phyloP scores from a whole-genome alignment of 768 basidiomycete genomes.

The Rhizopogon vesiculosus region DNA sequence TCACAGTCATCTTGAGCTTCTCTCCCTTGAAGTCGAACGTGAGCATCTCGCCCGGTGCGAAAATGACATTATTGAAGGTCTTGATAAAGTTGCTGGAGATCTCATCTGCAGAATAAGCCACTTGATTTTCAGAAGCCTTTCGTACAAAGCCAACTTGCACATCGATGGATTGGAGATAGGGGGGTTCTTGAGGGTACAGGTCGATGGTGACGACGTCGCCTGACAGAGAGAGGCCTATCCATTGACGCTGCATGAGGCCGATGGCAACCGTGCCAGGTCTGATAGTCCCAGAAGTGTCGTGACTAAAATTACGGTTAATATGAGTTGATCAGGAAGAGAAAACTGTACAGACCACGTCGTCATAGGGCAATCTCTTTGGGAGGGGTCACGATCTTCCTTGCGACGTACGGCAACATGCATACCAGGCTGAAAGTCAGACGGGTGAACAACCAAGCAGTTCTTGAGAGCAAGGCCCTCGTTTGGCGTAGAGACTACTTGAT shows the following conservation, averaged over 20 bases:
- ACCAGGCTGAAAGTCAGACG: conserved; percentile 67
- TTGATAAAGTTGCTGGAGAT: conserved; percentile 71
- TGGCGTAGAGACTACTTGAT: conserved; percentile 55
- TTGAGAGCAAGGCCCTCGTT: conserved; percentile 67
- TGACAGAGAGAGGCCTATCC: conserved; percentile 77
- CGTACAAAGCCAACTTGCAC: conserved; percentile 70
- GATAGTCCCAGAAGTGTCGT: conserved; percentile 74
- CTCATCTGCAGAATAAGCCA: conserved; percentile 85
- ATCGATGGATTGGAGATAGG: conserved; percentile 75
- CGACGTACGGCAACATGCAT: conserved; percentile 61
- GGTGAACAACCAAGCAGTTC: conserved; percentile 79
- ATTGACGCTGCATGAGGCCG: conserved; percentile 76
- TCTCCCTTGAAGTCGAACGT: conserved; percentile 89
- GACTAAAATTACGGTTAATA: conserved; percentile 42
- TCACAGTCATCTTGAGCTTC: conserved; percentile 69
- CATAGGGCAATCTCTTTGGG: conserved; percentile 41
- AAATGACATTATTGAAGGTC: conserved; percentile 67
- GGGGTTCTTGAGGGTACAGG: conserved; percentile 48
- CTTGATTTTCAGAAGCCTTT: conserved; percentile 47
- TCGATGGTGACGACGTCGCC: conserved; percentile 78
- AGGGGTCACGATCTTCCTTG: conserved; percentile 39
- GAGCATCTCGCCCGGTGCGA: conserved; percentile 64
- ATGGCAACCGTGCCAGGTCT: conserved; percentile 69
- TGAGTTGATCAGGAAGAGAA: background rate
- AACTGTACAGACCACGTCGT: conserved; percentile 63